These are phyloP conservation scores for Cryptosporidium felis DNA, from an alignment of 169 alveolate species.

Conservation along the genomic window DNA sequence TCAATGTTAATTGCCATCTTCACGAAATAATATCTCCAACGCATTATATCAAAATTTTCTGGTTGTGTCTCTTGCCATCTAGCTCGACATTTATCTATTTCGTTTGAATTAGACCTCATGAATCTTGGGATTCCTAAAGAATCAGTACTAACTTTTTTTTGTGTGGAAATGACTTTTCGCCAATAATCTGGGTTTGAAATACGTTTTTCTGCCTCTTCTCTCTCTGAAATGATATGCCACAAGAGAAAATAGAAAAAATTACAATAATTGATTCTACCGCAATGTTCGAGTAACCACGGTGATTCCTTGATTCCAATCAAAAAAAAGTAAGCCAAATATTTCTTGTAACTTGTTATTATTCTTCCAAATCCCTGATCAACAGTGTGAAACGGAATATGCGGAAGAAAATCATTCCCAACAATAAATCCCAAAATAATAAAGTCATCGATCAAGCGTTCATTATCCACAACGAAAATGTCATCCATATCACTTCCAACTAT, in stretches of 20 bases:
- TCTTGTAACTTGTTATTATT: conserved; percentile 80
- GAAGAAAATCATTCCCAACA: conserved; percentile 96
- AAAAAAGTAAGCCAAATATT: conserved; percentile 74
- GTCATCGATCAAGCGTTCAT: conserved; percentile 87
- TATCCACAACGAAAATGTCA: background rate
- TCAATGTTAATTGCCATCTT: conserved; percentile 29
- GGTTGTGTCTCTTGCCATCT: conserved; percentile 28
- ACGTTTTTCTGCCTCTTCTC: conserved; percentile 76
- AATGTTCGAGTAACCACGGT: conserved; percentile 76
- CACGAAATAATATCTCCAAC: conserved; percentile 57
- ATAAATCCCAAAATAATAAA: conserved; percentile 92
- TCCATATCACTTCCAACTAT: background rate
- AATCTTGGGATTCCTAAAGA: conserved; percentile 27
- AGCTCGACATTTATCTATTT: background rate
- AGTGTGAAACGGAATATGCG: conserved; percentile 88
- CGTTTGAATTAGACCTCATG: conserved; percentile 1
- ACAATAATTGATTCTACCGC: conserved; percentile 76
- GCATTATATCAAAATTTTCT: conserved; percentile 34
- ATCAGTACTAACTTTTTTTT: background rate
- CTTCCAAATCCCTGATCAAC: conserved; percentile 90
- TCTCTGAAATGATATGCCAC: conserved; percentile 79
- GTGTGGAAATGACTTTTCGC: conserved; percentile 24
- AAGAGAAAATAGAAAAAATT: conserved; percentile 71
- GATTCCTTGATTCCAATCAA: conserved; percentile 31
- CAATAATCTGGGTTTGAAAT: conserved; percentile 64